These are phyloP conservation scores for Chlorokybus atmophyticus DNA, from an alignment of 139 green algal genomes.

Conservation along the genomic window DNA sequence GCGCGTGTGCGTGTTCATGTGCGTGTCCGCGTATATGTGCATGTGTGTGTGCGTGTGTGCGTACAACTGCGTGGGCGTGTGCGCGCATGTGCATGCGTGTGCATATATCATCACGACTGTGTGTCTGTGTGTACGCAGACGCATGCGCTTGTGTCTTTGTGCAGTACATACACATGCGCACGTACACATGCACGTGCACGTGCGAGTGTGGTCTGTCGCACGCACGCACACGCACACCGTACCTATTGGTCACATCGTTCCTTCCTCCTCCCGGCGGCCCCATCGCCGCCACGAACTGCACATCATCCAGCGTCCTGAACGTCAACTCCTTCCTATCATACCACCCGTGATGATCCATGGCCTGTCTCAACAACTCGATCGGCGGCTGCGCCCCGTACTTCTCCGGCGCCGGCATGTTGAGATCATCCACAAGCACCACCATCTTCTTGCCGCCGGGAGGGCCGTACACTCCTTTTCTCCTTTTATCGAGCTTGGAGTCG, in stretches of 20 bases:
- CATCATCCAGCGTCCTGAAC: constrained; percentile 46
- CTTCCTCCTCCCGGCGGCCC: constrained; percentile 50
- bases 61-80: too few relatives aligned
- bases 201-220: not conserved
- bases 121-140: too few relatives aligned
- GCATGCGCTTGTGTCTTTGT: too few relatives aligned
- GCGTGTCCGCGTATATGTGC: too few relatives aligned
- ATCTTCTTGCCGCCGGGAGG: constrained; percentile 20
- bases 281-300: constrained; percentile 62
- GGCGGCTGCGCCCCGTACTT: constrained; percentile 72
- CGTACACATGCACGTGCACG: too few relatives aligned
- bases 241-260: constrained; percentile 43
- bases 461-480: constrained; percentile 32
- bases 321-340: constrained; percentile 65
- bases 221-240: too few relatives aligned
- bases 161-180: too few relatives aligned
- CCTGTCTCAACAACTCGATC: constrained; percentile 64
- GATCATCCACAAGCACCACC: constrained; percentile 33
- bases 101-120: too few relatives aligned
- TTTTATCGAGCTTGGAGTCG: constrained; percentile 38
- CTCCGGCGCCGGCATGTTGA: constrained; percentile 40
- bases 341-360: constrained; percentile 69
- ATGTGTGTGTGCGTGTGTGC: too few relatives aligned
- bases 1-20: too few relatives aligned
- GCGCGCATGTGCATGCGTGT: too few relatives aligned